phyloP scores from a whole-genome alignment of 129 eudicot genomes.

The Glebionis coronaria region DNA sequence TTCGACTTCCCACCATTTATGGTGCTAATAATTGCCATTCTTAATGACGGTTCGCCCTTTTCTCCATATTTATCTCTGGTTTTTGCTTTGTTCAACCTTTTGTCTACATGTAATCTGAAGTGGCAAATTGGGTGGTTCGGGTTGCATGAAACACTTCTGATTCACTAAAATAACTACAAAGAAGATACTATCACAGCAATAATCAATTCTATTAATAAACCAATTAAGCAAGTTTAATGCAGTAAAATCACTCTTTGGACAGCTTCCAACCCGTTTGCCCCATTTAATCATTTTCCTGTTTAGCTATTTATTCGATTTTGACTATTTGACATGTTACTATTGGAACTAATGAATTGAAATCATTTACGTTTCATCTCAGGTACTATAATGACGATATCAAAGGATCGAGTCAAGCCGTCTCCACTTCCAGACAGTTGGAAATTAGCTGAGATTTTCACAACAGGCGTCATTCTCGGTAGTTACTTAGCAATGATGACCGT shows the following conservation, averaged over 20 bases:
- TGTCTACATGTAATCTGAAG: neutral
- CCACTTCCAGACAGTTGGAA: conserved; percentile 93
- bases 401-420: conserved; percentile 88
- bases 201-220: no score
- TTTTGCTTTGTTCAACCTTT: neutral
- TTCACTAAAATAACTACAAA: no score
- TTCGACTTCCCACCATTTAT: conserved; percentile 95
- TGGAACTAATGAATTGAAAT: no score
- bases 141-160: no score
- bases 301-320: no score
- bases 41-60: conserved; percentile 67
- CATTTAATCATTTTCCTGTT: no score
- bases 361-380: conserved; percentile 37
- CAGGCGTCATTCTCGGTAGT: conserved; percentile 76
- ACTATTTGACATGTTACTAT: no score
- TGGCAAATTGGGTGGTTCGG: no score
- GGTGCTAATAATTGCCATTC: conserved; percentile 94
- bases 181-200: no score
- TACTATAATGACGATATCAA: conserved; percentile 89
- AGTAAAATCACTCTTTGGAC: no score
- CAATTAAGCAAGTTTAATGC: no score
- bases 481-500: conserved; percentile 91
- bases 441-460: conserved; percentile 77
- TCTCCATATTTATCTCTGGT: neutral
- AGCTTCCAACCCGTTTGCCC: no score